Evolutionary conservation across 2,329 filamentous ascomycete genomes (phyloP).

Genomic region (Colletotrichum sidae): DNA sequence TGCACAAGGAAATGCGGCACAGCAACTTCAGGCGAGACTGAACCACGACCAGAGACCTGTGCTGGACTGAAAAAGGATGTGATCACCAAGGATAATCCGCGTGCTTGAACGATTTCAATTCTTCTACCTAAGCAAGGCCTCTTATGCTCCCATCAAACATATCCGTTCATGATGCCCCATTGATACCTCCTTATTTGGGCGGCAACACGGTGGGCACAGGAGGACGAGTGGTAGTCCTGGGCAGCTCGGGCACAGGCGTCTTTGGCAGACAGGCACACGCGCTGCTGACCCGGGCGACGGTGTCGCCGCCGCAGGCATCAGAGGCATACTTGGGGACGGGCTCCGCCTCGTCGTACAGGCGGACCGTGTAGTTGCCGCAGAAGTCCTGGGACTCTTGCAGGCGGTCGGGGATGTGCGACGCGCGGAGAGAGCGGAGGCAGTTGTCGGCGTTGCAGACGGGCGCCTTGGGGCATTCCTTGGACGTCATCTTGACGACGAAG

Average conservation of each 20-base stretch:
- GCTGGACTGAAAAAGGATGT: too few relatives aligned
- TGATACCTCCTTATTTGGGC: background rate
- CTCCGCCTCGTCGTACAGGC: slow-evolving; percentile 27
- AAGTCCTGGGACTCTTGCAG: slow-evolving; percentile 47
- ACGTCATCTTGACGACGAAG: slow-evolving; percentile 57
- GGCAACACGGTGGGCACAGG: slow-evolving; percentile 41
- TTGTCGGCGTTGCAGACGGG: slow-evolving; percentile 49
- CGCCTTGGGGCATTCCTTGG: slow-evolving; percentile 36
- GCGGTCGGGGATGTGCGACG: slow-evolving; percentile 47
- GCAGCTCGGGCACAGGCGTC: slow-evolving; percentile 41
- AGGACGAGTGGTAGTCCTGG: slow-evolving; percentile 40
- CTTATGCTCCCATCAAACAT: too few relatives aligned
- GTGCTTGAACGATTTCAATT: too few relatives aligned
- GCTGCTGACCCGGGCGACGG: slow-evolving; percentile 39
- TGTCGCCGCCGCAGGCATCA: slow-evolving; percentile 32
- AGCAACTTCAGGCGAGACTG: too few relatives aligned
- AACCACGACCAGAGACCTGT: too few relatives aligned
- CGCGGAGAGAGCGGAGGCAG: slow-evolving; percentile 51
- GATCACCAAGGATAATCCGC: too few relatives aligned
- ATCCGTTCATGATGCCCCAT: too few relatives aligned
- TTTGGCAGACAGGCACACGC: slow-evolving; percentile 40
- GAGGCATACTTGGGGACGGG: slow-evolving; percentile 38
- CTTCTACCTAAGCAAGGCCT: too few relatives aligned
- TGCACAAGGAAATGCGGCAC: too few relatives aligned
- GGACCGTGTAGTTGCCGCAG: slow-evolving; percentile 41